Evolutionary conservation across 345 rosid genomes (phyloP).

Genomic region (Kernera saxatilis): DNA sequence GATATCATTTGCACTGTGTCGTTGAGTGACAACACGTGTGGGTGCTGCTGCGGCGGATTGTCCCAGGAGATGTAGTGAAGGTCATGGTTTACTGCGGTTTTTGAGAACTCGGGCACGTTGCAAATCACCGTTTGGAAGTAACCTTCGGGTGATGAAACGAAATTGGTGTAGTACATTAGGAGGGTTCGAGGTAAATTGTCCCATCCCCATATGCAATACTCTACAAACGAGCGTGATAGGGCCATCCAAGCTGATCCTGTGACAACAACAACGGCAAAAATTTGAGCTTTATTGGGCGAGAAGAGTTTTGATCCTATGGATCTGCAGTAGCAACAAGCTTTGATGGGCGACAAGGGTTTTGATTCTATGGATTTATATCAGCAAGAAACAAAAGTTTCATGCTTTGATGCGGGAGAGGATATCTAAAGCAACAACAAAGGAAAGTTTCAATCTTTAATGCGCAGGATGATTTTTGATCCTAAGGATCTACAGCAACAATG

Average conservation of each 20-base stretch:
- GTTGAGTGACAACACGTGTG: conserved; percentile 71
- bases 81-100: conserved; percentile 78
- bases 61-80: conserved; percentile 97
- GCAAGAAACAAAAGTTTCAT: neutral
- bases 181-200: conserved; percentile 91
- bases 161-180: conserved; percentile 92
- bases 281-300: neutral
- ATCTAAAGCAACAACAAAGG: neutral
- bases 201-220: conserved; percentile 97
- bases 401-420: neutral
- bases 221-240: conserved; percentile 76
- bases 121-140: conserved; percentile 95
- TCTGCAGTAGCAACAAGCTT: neutral
- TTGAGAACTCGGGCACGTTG: conserved; percentile 73
- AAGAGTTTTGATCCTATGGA: neutral
- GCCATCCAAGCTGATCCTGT: conserved; percentile 99
- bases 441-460: neutral
- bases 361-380: neutral
- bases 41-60: conserved; percentile 88
- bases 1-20: conserved; percentile 56
- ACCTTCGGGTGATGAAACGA: conserved; percentile 95
- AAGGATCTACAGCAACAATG: neutral
- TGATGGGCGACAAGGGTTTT: neutral
- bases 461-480: neutral
- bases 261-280: neutral